Base-by-base conservation (phyloP, 2,329 filamentous ascomycete species). In the Colletotrichum lini region DNA sequence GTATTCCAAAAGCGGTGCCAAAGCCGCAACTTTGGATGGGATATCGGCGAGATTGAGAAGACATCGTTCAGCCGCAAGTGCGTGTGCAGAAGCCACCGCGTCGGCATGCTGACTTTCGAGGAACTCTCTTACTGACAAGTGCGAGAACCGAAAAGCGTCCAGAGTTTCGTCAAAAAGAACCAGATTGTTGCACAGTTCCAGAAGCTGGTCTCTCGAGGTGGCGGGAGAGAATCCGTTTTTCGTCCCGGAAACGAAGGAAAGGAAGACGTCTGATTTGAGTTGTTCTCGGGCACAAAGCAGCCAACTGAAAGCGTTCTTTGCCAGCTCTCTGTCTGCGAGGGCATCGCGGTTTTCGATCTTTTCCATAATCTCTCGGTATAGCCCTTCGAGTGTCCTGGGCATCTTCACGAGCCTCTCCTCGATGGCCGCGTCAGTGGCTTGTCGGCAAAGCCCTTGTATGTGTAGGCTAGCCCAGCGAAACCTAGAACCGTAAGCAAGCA, bases 381-480 rank as follows among this genome's bases (percentile, higher is more conserved):
- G 56, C 6, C 38, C 50, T 44, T 52, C 47, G 2, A 72, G 45
- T 2, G 47, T 65, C 15, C 30, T 58, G 47, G 53, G 70, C 9
- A 72, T 50, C 26, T 44, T 35, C 40, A 53, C 56, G 5, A 72
- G 50, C n/a, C 59, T 60, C 50, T 68, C 65, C 8, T 21, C 12
- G 16, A 72, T 42, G 15, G 50, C 65, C 15, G 9, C 58, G 13
- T 72, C 70, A 12, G 59, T 64, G 6, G 21, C 30, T 15, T 26
- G 49, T 45, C 44, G n/a, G 4, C 52, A 59, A 12, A 72, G 65
- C 21, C n/a, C 59, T 40, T 69, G 50, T 57, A 72, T 21, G n/a
- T 72, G 53, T 6, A 72, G 50, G 44, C 35, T 44, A 16, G 57
- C 70, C 65, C 58, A 72, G 40, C 60, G 70, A 26, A 72, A 69